Evolutionary conservation across 2,329 filamentous ascomycete species (phyloP), one percentile per base, ranked within the genome.

Genomic region (Fusarium bactridioides): DNA sequence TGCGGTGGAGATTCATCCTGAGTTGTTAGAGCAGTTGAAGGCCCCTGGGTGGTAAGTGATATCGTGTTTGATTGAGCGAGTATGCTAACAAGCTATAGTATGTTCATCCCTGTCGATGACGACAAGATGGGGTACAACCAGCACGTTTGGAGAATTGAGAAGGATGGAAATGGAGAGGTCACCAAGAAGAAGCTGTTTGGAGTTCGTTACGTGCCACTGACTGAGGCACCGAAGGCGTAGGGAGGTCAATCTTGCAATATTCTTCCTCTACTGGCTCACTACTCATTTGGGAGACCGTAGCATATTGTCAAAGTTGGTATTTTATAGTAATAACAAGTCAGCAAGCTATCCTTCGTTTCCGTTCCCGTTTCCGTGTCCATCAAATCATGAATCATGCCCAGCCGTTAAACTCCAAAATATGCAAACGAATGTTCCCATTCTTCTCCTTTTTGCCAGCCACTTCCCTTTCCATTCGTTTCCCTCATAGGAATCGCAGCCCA

Each of bases 91-190:
- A 4, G 12, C 1, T 15, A 10, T 33, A 84, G 92, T 72, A 86
- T 96, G 82, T 95, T 96, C 79, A 93, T 96, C 16, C 93, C 93
- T 0, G 90, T 95, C 4, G 89, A 91, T 60, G 88, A 89, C 41
- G 84, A 86, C 38, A 78, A 79, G 10, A 76, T 76, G 10, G 79
- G 81, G 5, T 80, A 79, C 40, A 79, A 82, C 57, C 93, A 95
- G 82, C 86, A 91, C 77, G 90, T 95, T 13, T 95, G 91, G 87
- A 86, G 90, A 4, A 87, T 95, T 47, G 90, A 94, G 77, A 95
- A 95, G 85, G 88, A 92, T 75, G 84, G 81, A 40, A 81, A 90
- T 10, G 93, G 93, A 4, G 83, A 82, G 6, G 83, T 95, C 6
- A 86, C 81, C 31, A 89, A 83, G 83, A 86, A 87, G 81, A 90